Conservation (phyloP, 176 grass and related monocot species). For the Aegilops tauschii region DNA sequence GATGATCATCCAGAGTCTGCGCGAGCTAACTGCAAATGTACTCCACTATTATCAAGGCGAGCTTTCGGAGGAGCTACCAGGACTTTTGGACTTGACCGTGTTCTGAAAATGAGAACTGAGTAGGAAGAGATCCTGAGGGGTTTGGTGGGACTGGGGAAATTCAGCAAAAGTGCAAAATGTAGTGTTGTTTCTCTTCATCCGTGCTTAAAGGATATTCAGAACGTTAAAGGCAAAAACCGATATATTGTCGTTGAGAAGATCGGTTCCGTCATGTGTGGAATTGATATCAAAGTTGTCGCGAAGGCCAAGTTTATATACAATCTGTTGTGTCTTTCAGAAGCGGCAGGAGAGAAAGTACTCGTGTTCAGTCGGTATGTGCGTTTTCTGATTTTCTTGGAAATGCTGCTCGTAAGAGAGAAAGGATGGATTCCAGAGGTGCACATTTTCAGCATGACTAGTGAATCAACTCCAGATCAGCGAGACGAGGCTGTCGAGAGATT, state of each 20-base stretch:
- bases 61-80: conserved; percentile 70
- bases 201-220: conserved; percentile 44
- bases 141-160: conserved; percentile 33
- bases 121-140: conserved; percentile 43
- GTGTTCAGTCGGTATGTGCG: conserved; percentile 70
- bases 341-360: conserved; percentile 61
- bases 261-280: conserved; percentile 26
- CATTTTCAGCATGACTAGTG: conserved; percentile 51
- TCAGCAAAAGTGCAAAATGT: conserved; percentile 51
- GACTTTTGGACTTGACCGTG: conserved; percentile 70
- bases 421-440: conserved; percentile 58
- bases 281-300: conserved; percentile 52
- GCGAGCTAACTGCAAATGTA: conserved; percentile 61
- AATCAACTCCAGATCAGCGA: conserved; percentile 41
- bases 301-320: conserved; percentile 68
- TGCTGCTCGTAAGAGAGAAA: conserved; percentile 44
- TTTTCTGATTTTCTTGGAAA: conserved; percentile 60
- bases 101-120: conserved; percentile 49
- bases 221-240: conserved; percentile 9
- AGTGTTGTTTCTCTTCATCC: conserved; percentile 75
- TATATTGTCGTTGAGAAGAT: conserved; percentile 31
- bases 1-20: conserved; percentile 64
- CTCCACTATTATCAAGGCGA: conserved; percentile 87
- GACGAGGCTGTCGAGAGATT: conserved; percentile 57
- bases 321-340: conserved; percentile 56